Conservation (phyloP, 2,329 filamentous ascomycete genomes). For the Botryotinia calthae region DNA sequence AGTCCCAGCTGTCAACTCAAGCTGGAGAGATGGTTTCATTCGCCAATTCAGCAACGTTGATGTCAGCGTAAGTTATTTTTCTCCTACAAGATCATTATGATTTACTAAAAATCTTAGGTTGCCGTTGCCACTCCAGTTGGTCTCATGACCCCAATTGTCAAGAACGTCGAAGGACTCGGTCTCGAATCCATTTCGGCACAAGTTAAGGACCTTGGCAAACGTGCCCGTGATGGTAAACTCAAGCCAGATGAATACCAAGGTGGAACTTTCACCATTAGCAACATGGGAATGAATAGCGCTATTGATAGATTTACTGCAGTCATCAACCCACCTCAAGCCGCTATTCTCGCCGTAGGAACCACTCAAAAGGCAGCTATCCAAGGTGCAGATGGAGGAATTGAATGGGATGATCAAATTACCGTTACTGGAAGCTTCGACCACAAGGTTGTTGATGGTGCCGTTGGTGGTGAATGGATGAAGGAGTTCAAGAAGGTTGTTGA, state of each 20-base stretch:
- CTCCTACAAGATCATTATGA: not conserved
- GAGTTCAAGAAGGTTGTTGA: slow-evolving; percentile 97
- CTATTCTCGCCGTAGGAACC: slow-evolving; percentile 91
- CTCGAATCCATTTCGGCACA: slow-evolving; percentile 82
- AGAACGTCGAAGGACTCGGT: slow-evolving; percentile 80
- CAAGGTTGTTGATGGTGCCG: slow-evolving; percentile 95
- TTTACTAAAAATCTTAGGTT: slow-evolving; percentile 30
- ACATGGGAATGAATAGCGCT: slow-evolving; percentile 99
- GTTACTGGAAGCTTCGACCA: slow-evolving; percentile 97
- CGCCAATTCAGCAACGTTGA: slow-evolving; percentile 92
- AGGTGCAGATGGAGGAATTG: slow-evolving; percentile 79
- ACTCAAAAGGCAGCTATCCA: slow-evolving; percentile 93
- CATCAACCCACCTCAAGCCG: slow-evolving; percentile 97
- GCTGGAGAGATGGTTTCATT: slow-evolving; percentile 87
- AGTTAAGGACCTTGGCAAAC: slow-evolving; percentile 96
- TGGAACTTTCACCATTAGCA: slow-evolving; percentile 98
- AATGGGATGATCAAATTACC: slow-evolving; percentile 96
- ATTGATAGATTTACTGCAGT: slow-evolving; percentile 97
- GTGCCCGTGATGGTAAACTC: slow-evolving; percentile 93
- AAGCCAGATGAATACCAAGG: slow-evolving; percentile 99
- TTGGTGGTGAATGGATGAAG: slow-evolving; percentile 93
- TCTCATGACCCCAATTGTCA: slow-evolving; percentile 96
- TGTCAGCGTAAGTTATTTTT: slow-evolving; percentile 73
- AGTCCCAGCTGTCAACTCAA: slow-evolving; percentile 93
- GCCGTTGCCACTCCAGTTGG: slow-evolving; percentile 74